phyloP scores from a whole-genome alignment of 2,329 filamentous ascomycete species.

The Monosporascus sp. region DNA sequence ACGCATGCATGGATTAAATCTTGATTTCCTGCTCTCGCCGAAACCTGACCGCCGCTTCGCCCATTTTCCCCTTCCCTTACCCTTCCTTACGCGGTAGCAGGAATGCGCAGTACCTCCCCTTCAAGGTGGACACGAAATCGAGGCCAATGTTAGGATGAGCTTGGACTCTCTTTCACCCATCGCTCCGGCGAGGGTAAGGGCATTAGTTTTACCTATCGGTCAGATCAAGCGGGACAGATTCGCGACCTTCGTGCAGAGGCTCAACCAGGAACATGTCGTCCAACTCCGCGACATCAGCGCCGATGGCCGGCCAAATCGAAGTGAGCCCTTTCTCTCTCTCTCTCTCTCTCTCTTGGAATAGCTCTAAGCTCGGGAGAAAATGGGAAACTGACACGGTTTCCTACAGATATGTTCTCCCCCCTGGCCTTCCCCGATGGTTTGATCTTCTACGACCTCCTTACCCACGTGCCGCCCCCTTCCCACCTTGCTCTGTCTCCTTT shows the following conservation, averaged over 20 bases:
- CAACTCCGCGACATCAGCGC: conserved; percentile 81
- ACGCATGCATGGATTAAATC: not conserved
- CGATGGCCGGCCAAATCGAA: conserved; percentile 79
- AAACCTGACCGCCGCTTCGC: too few species aligned
- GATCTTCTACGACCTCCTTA: conserved; percentile 83
- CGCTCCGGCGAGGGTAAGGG: conserved; percentile 85
- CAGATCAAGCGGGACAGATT: conserved; percentile 81
- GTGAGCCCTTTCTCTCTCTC: too few species aligned
- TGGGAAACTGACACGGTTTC: conserved; percentile 11
- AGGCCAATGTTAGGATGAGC: conserved; percentile 63
- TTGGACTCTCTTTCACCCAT: conserved; percentile 85
- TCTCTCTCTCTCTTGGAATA: not conserved
- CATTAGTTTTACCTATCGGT: conserved; percentile 79
- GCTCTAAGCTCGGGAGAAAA: not conserved
- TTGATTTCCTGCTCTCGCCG: too few species aligned
- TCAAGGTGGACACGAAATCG: not conserved
- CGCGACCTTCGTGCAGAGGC: conserved; percentile 67
- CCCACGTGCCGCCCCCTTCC: conserved; percentile 71
- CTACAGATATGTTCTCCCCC: conserved; percentile 85
- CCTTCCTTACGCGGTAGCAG: not conserved
- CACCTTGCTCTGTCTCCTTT: conserved; percentile 80
- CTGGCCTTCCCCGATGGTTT: conserved; percentile 79
- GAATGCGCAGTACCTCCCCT: not conserved
- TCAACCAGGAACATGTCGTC: conserved; percentile 76
- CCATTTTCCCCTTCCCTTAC: too few species aligned